Evolutionary conservation across 177 flowering plant genomes (phyloP).

Genomic region (Vitis hybrid): DNA sequence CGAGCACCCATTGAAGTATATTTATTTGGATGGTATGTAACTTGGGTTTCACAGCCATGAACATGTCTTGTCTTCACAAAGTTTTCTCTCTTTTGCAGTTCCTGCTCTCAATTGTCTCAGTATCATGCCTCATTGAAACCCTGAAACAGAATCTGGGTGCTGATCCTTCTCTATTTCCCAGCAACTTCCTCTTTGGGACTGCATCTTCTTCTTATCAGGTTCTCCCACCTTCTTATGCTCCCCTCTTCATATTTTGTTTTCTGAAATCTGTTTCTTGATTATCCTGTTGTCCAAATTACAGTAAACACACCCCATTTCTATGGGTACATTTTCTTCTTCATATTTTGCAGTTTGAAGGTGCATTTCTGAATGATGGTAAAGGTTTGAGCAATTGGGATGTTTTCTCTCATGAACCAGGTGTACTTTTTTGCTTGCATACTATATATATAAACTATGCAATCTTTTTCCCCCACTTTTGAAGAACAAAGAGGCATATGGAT

Average conservation of each 20-base stretch:
- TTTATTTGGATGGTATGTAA: too few species aligned
- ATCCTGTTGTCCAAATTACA: too few species aligned
- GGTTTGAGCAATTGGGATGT: slow-evolving; percentile 59
- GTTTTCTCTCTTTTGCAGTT: too few species aligned
- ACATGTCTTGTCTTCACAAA: too few species aligned
- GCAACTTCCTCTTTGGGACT: slow-evolving; percentile 60
- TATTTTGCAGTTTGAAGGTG: slow-evolving; percentile 56
- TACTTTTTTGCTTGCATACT: background rate
- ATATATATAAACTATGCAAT: too few species aligned
- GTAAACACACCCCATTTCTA: too few species aligned
- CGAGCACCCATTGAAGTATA: too few species aligned
- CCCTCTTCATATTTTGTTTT: background rate
- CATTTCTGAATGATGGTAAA: slow-evolving; percentile 54
- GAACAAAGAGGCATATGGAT: background rate
- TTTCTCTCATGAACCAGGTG: slow-evolving; percentile 45
- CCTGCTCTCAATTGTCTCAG: background rate
- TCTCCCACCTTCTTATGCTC: background rate
- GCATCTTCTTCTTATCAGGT: slow-evolving; percentile 73
- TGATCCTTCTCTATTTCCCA: slow-evolving; percentile 29
- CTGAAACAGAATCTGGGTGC: background rate
- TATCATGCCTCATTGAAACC: slow-evolving; percentile 6
- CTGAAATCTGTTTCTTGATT: background rate
- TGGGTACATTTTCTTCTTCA: background rate
- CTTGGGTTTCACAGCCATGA: too few species aligned
- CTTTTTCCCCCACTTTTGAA: background rate